A percentile compares a stretch with the other conserved stretches of the same genome.
Evolutionary conservation across 495 filamentous ascomycete species (phyloP).

Genomic region (Filosporella fistucella): DNA sequence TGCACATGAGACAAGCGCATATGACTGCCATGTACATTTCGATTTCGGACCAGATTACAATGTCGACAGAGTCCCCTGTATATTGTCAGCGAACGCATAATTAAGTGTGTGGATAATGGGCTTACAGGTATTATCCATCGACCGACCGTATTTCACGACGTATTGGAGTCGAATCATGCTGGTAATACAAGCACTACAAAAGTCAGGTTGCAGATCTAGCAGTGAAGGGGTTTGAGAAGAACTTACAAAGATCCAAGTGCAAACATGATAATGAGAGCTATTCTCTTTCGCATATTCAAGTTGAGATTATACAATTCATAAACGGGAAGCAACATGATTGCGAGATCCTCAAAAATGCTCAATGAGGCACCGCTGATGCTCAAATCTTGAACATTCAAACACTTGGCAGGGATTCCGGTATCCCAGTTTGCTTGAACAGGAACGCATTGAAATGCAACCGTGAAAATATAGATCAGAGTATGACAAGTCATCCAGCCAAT

Average conservation of each 20-base stretch:
- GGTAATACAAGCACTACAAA: conserved; percentile 9
- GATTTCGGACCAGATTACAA: conserved; percentile 41
- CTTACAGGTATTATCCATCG: conserved; percentile 13
- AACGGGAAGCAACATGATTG: conserved; percentile 36
- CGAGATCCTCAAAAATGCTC: conserved; percentile 34
- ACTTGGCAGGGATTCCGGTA: conserved; percentile 30
- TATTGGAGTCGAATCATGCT: conserved; percentile 11
- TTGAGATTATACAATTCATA: conserved; percentile 30
- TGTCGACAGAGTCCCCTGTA: conserved; percentile 32
- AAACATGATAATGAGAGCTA: conserved; percentile 39
- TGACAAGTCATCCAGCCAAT: conserved; percentile 30
- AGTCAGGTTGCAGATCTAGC: background rate
- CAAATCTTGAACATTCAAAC: conserved; percentile 32
- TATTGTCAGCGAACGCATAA: background rate
- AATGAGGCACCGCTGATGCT: conserved; percentile 29
- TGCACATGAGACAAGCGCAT: conserved; percentile 37
- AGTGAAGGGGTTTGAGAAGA: background rate
- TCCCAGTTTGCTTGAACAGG: conserved; percentile 35
- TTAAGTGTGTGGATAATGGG: background rate
- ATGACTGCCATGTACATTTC: conserved; percentile 44
- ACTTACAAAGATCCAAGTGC: conserved; percentile 38
- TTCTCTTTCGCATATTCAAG: conserved; percentile 27
- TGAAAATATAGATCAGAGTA: conserved; percentile 24
- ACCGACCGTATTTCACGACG: conserved; percentile 5
- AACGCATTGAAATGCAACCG: conserved; percentile 35